These are phyloP conservation scores for Monilinia fructicola DNA, from an alignment of 2,329 filamentous ascomycete species.

Conservation along the genomic window DNA sequence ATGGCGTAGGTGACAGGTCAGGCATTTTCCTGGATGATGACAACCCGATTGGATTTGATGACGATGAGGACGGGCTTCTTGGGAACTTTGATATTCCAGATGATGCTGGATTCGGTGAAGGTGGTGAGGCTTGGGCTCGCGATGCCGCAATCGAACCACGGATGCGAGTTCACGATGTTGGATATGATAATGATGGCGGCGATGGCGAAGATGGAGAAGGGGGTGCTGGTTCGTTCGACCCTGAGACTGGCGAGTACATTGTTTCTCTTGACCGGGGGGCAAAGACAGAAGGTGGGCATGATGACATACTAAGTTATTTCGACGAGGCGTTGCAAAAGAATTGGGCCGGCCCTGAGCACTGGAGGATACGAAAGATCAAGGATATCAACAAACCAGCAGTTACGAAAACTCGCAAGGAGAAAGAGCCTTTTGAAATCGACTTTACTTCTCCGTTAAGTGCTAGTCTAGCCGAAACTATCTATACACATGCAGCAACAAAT, in stretches of 20 bases:
- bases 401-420: constrained; percentile 79
- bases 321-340: constrained; percentile 96
- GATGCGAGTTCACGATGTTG: constrained; percentile 72
- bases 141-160: constrained; percentile 86
- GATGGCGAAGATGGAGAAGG: constrained; percentile 52
- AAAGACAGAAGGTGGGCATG: constrained; percentile 66
- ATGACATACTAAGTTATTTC: constrained; percentile 97
- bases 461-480: constrained; percentile 70
- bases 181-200: constrained; percentile 53
- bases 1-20: constrained; percentile 64
- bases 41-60: constrained; percentile 77
- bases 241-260: constrained; percentile 69
- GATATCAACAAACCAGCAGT: constrained; percentile 63
- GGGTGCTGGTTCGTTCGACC: constrained; percentile 58
- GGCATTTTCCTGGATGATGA: constrained; percentile 86
- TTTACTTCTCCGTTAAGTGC: constrained; percentile 75
- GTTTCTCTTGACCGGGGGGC: constrained; percentile 75
- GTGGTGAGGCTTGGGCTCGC: constrained; percentile 91
- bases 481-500: constrained; percentile 78
- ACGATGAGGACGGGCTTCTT: constrained; percentile 68
- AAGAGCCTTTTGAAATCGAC: constrained; percentile 93
- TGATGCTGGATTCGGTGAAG: constrained; percentile 88
- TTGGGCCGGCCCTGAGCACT: constrained; percentile 97
- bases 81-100: constrained; percentile 66
- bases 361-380: constrained; percentile 94